These are phyloP conservation scores for Geranium rotundifolium DNA, from an alignment of 345 rosid species.

Conservation along the genomic window DNA sequence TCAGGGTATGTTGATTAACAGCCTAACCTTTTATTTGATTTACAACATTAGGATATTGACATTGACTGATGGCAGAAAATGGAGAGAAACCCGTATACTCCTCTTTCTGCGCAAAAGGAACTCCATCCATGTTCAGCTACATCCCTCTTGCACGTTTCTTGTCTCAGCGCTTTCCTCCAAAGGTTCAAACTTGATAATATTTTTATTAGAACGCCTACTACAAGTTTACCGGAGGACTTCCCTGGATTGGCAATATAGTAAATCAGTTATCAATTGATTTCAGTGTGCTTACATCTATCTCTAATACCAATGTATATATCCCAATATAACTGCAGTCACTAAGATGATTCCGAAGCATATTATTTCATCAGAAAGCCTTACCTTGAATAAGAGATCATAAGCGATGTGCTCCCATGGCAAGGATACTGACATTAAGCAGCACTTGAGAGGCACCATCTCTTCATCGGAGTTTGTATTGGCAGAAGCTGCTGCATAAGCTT, in stretches of 20 bases:
- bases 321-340: neutral
- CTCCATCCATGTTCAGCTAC: neutral
- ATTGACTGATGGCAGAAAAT: neutral
- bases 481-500: slow-evolving; percentile 89
- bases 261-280: slow-evolving; percentile 5
- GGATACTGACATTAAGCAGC: slow-evolving; percentile 91
- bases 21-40: neutral
- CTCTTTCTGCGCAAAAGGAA: no score
- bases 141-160: neutral
- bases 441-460: slow-evolving; percentile 86
- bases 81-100: neutral
- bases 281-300: no score
- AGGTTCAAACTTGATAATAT: no score
- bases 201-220: slow-evolving; percentile 1
- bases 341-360: neutral
- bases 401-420: slow-evolving; percentile 96
- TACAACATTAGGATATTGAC: neutral
- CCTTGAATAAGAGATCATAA: slow-evolving; percentile 90
- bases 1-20: neutral
- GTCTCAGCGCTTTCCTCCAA: slow-evolving; percentile 5
- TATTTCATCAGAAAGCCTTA: slow-evolving; percentile 14
- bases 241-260: slow-evolving; percentile 26
- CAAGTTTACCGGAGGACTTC: slow-evolving; percentile 57
- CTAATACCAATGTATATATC: no score
- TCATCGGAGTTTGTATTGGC: slow-evolving; percentile 48